Percentiles rank a stretch among this genome's conserved stretches.
Conservation (phyloP, 202 grass and related monocot genomes). For the Schoenoplectus triqueter region DNA sequence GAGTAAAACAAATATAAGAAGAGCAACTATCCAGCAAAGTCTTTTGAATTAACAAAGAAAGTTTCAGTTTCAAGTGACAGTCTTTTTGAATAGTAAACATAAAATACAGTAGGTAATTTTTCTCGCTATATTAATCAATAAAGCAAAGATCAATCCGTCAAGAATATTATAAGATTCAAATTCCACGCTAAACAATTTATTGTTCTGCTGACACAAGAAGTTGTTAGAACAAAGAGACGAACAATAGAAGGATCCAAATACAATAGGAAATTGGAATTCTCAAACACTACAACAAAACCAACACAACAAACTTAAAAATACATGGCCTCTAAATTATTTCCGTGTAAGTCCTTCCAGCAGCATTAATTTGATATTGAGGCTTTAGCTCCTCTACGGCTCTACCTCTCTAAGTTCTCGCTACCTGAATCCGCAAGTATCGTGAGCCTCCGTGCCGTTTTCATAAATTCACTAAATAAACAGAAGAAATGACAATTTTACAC, state of each 20-base stretch:
- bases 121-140: not conserved
- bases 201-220: not conserved
- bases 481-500: not conserved
- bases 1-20: not conserved
- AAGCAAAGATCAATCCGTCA: not conserved
- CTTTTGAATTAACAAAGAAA: not conserved
- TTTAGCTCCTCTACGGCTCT: constrained; percentile 30
- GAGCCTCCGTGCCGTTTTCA: constrained; percentile 66
- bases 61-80: not conserved
- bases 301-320: constrained; percentile 5
- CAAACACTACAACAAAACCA: not conserved
- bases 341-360: not conserved
- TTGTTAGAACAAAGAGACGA: constrained; percentile 13
- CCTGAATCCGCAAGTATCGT: constrained; percentile 63
- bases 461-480: constrained; percentile 83
- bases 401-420: constrained; percentile 54
- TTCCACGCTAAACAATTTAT: constrained; percentile 7
- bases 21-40: not conserved
- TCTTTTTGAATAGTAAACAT: not conserved
- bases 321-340: constrained; percentile 3
- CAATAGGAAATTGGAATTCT: constrained; percentile 10
- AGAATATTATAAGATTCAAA: constrained; percentile 5
- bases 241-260: constrained; percentile 22
- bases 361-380: not conserved
- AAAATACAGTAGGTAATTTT: not conserved